A percentile compares a stretch with the other conserved stretches of the same genome.
Evolutionary conservation across 2,329 filamentous ascomycete genomes (phyloP).

Genomic region (Aspergillus flavus): DNA sequence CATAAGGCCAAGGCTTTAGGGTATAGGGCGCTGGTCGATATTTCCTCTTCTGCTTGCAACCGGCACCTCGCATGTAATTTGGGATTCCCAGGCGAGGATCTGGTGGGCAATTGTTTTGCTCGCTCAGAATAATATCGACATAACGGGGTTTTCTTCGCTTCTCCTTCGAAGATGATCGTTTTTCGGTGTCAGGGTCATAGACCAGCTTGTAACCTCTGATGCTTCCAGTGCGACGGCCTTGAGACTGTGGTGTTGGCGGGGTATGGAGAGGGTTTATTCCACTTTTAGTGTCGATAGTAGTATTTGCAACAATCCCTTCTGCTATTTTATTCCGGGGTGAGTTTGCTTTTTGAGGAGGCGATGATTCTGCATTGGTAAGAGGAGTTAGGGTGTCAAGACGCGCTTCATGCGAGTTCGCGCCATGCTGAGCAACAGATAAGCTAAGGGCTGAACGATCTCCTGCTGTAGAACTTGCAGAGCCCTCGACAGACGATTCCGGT

Average conservation of each 20-base stretch:
- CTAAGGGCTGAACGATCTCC: slow-evolving; percentile 73
- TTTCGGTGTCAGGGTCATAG: slow-evolving; percentile 67
- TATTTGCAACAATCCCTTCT: slow-evolving; percentile 33
- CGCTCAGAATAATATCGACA: slow-evolving; percentile 56
- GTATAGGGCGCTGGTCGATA: slow-evolving; percentile 75
- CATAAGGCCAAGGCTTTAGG: slow-evolving; percentile 78
- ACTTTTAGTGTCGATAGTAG: slow-evolving; percentile 32
- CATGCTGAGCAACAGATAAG: slow-evolving; percentile 52
- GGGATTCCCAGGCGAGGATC: slow-evolving; percentile 78
- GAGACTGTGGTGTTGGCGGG: slow-evolving; percentile 50
- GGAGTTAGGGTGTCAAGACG: slow-evolving; percentile 62
- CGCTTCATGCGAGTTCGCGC: slow-evolving; percentile 59
- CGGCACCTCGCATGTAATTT: slow-evolving; percentile 64
- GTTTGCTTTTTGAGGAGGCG: slow-evolving; percentile 61
- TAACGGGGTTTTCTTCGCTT: slow-evolving; percentile 58
- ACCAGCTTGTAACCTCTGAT: slow-evolving; percentile 60
- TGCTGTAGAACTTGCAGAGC: slow-evolving; percentile 73
- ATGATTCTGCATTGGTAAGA: slow-evolving; percentile 67
- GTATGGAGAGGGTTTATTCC: slow-evolving; percentile 46
- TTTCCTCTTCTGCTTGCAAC: slow-evolving; percentile 69
- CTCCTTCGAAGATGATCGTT: slow-evolving; percentile 58
- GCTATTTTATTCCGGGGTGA: slow-evolving; percentile 50
- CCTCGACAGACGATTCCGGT: slow-evolving; percentile 61
- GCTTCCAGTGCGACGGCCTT: slow-evolving; percentile 54
- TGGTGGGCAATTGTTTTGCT: slow-evolving; percentile 64